Conservation (phyloP, 2,329 filamentous ascomycete species). For the Epichloe baconii region DNA sequence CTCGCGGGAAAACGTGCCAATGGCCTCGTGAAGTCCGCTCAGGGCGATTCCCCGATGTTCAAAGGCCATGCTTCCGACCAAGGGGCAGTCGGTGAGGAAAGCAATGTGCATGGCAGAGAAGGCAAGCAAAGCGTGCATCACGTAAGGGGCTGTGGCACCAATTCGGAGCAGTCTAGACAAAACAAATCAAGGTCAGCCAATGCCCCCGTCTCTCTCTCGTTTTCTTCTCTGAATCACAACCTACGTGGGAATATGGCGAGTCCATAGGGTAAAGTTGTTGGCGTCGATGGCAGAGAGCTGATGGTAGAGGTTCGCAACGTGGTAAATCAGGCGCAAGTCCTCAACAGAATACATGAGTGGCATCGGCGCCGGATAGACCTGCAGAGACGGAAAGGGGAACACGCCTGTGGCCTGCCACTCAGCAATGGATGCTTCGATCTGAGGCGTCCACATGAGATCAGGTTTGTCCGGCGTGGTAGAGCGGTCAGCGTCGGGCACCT, state of each 20-base stretch:
- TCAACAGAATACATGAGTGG: constrained; percentile 62
- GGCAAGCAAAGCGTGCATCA: constrained; percentile 86
- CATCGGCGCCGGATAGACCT: constrained; percentile 60
- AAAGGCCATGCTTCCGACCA: constrained; percentile 79
- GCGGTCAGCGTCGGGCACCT: constrained; percentile 47
- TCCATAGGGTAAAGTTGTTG: constrained; percentile 83
- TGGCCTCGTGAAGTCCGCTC: constrained; percentile 77
- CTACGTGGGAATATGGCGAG: constrained; percentile 82
- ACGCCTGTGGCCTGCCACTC: constrained; percentile 73
- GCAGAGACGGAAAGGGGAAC: constrained; percentile 74
- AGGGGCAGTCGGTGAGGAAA: constrained; percentile 72
- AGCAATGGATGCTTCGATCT: constrained; percentile 69
- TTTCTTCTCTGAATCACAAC: constrained; percentile 20
- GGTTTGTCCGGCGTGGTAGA: constrained; percentile 48
- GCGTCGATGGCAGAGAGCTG: constrained; percentile 67
- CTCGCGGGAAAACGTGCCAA: constrained; percentile 68
- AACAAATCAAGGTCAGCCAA: not conserved
- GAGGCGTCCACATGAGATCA: constrained; percentile 72
- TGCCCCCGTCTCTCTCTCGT: not conserved
- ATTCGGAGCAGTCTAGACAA: constrained; percentile 48
- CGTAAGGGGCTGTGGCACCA: constrained; percentile 69
- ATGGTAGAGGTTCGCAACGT: constrained; percentile 74
- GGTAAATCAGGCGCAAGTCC: constrained; percentile 80
- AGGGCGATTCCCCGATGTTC: constrained; percentile 78
- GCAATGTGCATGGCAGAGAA: constrained; percentile 93